phyloP scores from a whole-genome alignment of 257 asterid species.

The Osmanthus fragrans region DNA sequence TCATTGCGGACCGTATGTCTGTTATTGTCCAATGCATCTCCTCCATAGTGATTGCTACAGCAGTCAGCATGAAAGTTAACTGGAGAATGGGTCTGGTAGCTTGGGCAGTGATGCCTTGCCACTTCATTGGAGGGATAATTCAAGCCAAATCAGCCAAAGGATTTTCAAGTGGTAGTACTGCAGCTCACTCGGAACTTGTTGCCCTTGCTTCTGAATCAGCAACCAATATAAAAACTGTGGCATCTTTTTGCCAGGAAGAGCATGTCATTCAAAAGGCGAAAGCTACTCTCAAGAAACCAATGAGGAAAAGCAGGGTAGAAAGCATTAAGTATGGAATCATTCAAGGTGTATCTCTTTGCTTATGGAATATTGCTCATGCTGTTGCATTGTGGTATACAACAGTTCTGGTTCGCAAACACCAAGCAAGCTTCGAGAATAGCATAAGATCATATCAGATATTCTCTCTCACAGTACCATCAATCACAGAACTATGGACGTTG shows the following conservation, averaged over 20 bases:
- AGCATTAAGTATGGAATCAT: slow-evolving; percentile 70
- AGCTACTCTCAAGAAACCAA: slow-evolving; percentile 44
- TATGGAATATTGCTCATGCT: slow-evolving; percentile 84
- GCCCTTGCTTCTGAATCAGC: slow-evolving; percentile 78
- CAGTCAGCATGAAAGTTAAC: slow-evolving; percentile 65
- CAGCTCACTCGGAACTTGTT: slow-evolving; percentile 63
- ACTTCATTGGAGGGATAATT: slow-evolving; percentile 79
- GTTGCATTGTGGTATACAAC: slow-evolving; percentile 81
- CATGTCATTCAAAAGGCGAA: slow-evolving; percentile 59
- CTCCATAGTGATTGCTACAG: slow-evolving; percentile 72
- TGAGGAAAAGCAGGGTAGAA: slow-evolving; percentile 50
- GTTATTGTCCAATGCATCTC: slow-evolving; percentile 83
- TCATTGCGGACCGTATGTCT: slow-evolving; percentile 77
- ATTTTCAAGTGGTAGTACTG: slow-evolving; percentile 54
- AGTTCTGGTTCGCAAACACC: slow-evolving; percentile 54
- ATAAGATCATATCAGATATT: slow-evolving; percentile 76
- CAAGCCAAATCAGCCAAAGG: slow-evolving; percentile 90
- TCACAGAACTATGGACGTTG: slow-evolving; percentile 80
- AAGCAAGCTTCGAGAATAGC: slow-evolving; percentile 63
- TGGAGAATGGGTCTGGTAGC: slow-evolving; percentile 90
- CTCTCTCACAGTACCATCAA: slow-evolving; percentile 80
- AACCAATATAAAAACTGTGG: slow-evolving; percentile 64
- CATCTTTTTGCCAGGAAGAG: slow-evolving; percentile 76
- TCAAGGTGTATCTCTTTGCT: slow-evolving; percentile 74
- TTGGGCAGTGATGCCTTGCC: slow-evolving; percentile 93